Conservation (phyloP, 2,329 filamentous ascomycete genomes). For the Cryphonectria carpinicola region DNA sequence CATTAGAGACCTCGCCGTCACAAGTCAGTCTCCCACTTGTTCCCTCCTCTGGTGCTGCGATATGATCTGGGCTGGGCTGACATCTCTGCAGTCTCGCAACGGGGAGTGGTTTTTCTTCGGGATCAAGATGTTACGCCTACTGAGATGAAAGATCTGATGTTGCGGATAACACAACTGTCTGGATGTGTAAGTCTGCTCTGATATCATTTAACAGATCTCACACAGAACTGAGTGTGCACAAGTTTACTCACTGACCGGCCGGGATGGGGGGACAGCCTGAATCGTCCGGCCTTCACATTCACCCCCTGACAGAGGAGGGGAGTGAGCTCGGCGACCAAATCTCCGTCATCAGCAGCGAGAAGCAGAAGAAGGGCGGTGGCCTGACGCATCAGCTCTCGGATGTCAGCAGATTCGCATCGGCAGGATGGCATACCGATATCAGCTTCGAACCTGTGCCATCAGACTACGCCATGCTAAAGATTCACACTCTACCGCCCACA, state of each 20-base stretch:
- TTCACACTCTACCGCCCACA: conserved; percentile 47
- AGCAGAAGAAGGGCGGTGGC: conserved; percentile 58
- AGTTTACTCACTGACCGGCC: background rate
- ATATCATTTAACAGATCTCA: background rate
- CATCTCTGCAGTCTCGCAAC: conserved; percentile 44
- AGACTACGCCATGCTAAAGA: conserved; percentile 52
- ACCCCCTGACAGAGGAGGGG: conserved; percentile 56
- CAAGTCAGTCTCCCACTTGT: conserved; percentile 30
- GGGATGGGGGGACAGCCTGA: conserved; percentile 39
- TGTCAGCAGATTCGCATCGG: conserved; percentile 49
- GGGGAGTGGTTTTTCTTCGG: conserved; percentile 55
- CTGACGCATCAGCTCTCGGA: conserved; percentile 55
- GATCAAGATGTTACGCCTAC: conserved; percentile 50
- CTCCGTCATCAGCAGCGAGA: conserved; percentile 59
- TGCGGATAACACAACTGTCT: conserved; percentile 47
- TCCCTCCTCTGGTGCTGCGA: background rate
- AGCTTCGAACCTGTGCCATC: conserved; percentile 50
- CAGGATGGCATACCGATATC: conserved; percentile 41
- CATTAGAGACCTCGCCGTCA: conserved; percentile 39
- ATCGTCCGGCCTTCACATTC: conserved; percentile 56
- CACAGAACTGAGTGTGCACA: background rate
- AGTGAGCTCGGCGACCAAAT: conserved; percentile 59
- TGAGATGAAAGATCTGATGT: conserved; percentile 50
- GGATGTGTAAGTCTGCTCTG: conserved; percentile 40
- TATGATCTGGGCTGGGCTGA: conserved; percentile 10